Evolutionary conservation across 148 eudicot genomes (phyloP).

Genomic region (Chenopodium quinoa): DNA sequence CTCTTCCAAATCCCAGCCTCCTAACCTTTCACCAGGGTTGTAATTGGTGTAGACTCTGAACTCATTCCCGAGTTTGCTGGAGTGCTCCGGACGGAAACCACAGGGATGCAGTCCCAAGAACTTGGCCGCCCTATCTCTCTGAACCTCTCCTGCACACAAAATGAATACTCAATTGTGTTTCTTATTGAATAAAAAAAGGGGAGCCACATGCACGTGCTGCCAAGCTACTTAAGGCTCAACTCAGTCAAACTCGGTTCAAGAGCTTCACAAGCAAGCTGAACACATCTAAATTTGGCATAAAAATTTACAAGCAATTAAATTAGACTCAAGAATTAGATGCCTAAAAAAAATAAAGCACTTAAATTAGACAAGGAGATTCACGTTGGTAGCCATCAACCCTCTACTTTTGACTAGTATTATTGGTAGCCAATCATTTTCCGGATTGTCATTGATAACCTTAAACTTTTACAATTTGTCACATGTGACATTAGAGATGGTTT

Average conservation of each 20-base stretch:
- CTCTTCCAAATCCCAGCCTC: constrained; percentile 58
- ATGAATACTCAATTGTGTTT: background rate
- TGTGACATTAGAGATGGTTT: too few relatives aligned
- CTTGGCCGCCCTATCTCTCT: constrained; percentile 66
- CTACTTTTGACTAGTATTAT: too few relatives aligned
- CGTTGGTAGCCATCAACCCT: too few relatives aligned
- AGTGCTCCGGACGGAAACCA: constrained; percentile 79
- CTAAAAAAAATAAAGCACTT: too few relatives aligned
- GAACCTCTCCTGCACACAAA: constrained; percentile 68
- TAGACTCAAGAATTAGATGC: background rate
- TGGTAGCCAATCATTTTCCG: too few relatives aligned
- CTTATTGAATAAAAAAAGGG: background rate
- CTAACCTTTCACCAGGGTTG: constrained; percentile 77
- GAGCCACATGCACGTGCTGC: background rate
- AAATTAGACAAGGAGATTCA: too few relatives aligned
- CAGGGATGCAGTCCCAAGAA: constrained; percentile 75
- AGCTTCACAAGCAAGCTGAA: background rate
- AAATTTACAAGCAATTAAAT: background rate
- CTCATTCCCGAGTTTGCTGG: constrained; percentile 93
- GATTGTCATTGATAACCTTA: too few relatives aligned
- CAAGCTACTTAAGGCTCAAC: background rate
- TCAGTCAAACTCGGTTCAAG: background rate
- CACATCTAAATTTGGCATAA: background rate
- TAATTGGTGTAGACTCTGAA: constrained; percentile 85
- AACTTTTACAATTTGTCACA: too few relatives aligned